phyloP scores from a whole-genome alignment of 306 rosid genomes.

The Datisca glomerata region DNA sequence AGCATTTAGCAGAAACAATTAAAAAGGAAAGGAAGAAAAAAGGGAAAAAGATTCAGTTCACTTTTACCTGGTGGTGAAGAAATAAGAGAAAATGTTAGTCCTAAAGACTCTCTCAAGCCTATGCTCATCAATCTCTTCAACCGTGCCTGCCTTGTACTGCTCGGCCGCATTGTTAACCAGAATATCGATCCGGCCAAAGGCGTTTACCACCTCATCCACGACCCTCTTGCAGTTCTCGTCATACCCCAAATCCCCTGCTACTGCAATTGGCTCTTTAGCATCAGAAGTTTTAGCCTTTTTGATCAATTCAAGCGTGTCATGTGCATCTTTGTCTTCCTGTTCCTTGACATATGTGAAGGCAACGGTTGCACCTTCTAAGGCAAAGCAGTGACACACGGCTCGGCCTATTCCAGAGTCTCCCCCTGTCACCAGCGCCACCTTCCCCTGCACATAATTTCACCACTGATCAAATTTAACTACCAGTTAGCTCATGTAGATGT shows the following conservation, averaged over 20 bases:
- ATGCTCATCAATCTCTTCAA: conserved; percentile 61
- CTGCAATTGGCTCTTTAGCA: conserved; percentile 55
- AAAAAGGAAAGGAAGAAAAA: too few relatives aligned
- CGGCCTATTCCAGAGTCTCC: conserved; percentile 86
- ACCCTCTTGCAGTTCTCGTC: conserved; percentile 63
- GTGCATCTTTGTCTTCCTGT: conserved; percentile 61
- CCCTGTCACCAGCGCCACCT: conserved; percentile 60
- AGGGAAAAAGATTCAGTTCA: too few relatives aligned
- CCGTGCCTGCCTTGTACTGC: conserved; percentile 34
- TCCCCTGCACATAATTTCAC: conserved; percentile 37
- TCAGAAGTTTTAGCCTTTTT: conserved; percentile 33
- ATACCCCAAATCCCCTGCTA: conserved; percentile 57
- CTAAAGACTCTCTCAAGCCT: conserved; percentile 64
- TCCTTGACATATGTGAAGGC: conserved; percentile 64
- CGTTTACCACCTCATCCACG: conserved; percentile 36
- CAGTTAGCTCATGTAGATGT: too few relatives aligned
- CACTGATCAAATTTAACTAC: too few relatives aligned
- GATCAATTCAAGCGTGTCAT: conserved; percentile 39
- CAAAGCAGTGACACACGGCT: conserved; percentile 49
- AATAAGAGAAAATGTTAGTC: conserved; percentile 59
- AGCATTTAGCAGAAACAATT: too few relatives aligned
- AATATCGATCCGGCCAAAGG: conserved; percentile 48
- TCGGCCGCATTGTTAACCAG: conserved; percentile 70
- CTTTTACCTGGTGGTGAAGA: conserved; percentile 45
- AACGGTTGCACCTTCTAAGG: conserved; percentile 73